These are phyloP conservation scores for Isatis tinctoria DNA, from an alignment of 345 rosid species.

Conservation along the genomic window DNA sequence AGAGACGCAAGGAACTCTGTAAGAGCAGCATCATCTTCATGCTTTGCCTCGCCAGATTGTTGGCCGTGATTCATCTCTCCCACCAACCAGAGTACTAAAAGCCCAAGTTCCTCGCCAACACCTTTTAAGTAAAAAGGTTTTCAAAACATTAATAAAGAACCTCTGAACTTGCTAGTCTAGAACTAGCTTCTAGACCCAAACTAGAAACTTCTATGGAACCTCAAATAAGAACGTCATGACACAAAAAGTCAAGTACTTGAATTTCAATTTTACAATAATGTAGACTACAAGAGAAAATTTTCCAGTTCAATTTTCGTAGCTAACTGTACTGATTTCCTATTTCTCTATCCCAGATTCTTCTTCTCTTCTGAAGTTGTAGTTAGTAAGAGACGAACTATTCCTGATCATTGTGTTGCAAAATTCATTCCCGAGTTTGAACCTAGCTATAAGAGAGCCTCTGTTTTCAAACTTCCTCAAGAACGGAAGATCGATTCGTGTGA, in stretches of 20 bases:
- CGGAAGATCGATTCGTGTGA: neutral
- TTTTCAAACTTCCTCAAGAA: neutral
- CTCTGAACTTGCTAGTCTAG: neutral
- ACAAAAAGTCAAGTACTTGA: neutral
- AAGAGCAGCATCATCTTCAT: conserved; percentile 81
- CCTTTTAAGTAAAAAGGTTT: neutral
- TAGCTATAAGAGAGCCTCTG: neutral
- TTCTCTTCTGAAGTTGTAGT: neutral
- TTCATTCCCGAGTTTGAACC: neutral
- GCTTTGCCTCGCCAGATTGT: conserved; percentile 55
- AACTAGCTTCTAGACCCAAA: neutral
- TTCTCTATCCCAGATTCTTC: neutral
- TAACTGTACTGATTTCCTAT: neutral
- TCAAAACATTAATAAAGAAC: neutral
- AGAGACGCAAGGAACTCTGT: conserved; percentile 78
- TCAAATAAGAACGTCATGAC: neutral
- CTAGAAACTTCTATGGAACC: neutral
- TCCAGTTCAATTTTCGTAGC: neutral
- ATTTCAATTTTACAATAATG: neutral
- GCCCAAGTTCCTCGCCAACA: neutral
- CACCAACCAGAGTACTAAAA: neutral
- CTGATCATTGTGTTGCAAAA: neutral
- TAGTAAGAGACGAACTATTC: neutral
- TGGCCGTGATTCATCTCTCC: conserved; percentile 51
- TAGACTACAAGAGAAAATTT: neutral